Evolutionary conservation across 2,329 filamentous ascomycete genomes (phyloP), one percentile per base, ranked within the genome.

Genomic region (Colletotrichum spaethianum): DNA sequence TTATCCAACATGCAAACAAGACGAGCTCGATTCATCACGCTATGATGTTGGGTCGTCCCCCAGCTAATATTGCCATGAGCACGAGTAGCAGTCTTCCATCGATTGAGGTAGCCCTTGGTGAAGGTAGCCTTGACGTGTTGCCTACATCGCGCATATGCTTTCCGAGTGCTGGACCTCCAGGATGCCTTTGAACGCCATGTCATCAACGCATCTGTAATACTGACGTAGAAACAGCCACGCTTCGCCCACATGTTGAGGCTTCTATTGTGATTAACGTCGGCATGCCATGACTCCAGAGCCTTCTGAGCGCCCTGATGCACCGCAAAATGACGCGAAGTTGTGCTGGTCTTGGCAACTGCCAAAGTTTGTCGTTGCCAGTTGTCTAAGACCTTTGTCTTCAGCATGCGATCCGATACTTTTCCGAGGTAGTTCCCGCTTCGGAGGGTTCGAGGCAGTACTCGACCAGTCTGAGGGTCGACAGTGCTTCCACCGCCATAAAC

Each of bases 141-240:
- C 20, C 72, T 68, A 55, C 69, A 74, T 31, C 50, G 59, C 36
- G 70, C 69, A 23, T 74, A 74, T 18, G 69, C 48, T 40, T 57
- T 74, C 31, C 69, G 69, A n/a, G 60, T 61, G 42, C 36, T 38
- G 8, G 72, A 74, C 33, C 65, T 63, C 69, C 69, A 72, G n/a
- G 44, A 36, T 16, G 33, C 52, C 20, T 55, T 69, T n/a, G 44
- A 60, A 6, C 65, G 65, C 69, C 69, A 72, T 20, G 14, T 55
- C 46, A 40, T 63, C 38, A 72, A 23, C 18, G 60, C 52, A 23
- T 42, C 26, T 4, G 52, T 72, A 23, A 46, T 59, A 23, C 53
- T 59, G n/a, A 63, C 23, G 20, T 63, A 72, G 28, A 72, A 69
- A 42, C 26, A 46, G 9, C 69, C 69, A 33, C 69, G 69, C 23